These are phyloP conservation scores for Aspergillus brunneoviolaceus DNA, from an alignment of 2,329 filamentous ascomycete genomes.

Conservation along the genomic window DNA sequence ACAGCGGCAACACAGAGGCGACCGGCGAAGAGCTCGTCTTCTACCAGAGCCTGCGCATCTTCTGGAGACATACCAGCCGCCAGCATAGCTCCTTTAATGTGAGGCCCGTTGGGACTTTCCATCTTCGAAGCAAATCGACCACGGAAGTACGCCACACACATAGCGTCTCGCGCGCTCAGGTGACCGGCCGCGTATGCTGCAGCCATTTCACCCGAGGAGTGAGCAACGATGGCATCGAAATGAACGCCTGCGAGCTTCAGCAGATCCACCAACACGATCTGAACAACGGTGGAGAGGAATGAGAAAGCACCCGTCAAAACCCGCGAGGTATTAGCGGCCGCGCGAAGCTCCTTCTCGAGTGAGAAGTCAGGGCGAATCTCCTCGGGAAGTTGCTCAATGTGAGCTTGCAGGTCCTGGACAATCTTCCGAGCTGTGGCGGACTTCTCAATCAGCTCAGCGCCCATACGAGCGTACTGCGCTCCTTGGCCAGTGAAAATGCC, in stretches of 20 bases:
- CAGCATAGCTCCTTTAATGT: constrained; percentile 31
- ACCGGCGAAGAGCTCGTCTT: no score
- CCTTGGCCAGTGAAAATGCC: constrained; percentile 17
- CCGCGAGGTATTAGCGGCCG: constrained; percentile 12
- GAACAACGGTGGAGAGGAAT: constrained; percentile 27
- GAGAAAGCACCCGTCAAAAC: constrained; percentile 25
- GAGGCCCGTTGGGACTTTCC: neutral
- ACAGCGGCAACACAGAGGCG: neutral
- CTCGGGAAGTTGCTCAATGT: constrained; percentile 16
- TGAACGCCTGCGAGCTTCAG: constrained; percentile 32
- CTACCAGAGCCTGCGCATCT: constrained; percentile 20
- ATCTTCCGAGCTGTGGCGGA: constrained; percentile 5
- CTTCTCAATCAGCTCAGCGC: constrained; percentile 14
- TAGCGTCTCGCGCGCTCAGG: constrained; percentile 39
- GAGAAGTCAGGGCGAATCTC: constrained; percentile 1
- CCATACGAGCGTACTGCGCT: constrained; percentile 31
- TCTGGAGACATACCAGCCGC: constrained; percentile 29
- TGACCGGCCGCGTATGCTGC: constrained; percentile 53
- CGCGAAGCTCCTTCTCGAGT: constrained; percentile 19
- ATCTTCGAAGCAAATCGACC: constrained; percentile 27
- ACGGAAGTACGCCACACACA: constrained; percentile 49
- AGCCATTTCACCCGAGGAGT: constrained; percentile 54
- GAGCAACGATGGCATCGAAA: constrained; percentile 45
- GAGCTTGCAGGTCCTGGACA: constrained; percentile 11
- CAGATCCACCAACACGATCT: constrained; percentile 29